These are phyloP conservation scores for Talaromyces funiculosus DNA, from an alignment of 2,329 filamentous ascomycete genomes.

Conservation along the genomic window DNA sequence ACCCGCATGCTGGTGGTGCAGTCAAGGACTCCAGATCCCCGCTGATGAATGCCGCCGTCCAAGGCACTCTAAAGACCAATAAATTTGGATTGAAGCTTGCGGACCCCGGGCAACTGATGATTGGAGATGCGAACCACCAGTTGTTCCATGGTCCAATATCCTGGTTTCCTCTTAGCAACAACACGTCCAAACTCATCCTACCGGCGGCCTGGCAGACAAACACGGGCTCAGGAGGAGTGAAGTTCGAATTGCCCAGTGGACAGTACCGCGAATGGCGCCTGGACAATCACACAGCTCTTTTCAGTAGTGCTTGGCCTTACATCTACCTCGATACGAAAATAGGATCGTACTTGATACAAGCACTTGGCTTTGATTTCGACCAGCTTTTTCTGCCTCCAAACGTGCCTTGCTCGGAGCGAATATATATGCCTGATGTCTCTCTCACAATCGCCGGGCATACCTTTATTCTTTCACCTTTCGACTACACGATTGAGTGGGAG, in stretches of 20 bases:
- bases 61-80: background rate
- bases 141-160: background rate
- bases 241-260: slow-evolving; percentile 2
- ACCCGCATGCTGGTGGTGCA: background rate
- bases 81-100: slow-evolving; percentile 1
- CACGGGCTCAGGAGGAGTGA: background rate
- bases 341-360: background rate
- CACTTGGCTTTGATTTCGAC: background rate
- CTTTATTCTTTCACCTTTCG: slow-evolving; percentile 1
- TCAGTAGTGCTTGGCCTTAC: background rate
- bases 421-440: slow-evolving; percentile 5
- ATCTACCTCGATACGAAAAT: slow-evolving; percentile 1
- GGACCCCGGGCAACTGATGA: background rate
- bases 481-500: slow-evolving; percentile 1
- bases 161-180: background rate
- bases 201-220: slow-evolving; percentile 3
- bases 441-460: slow-evolving; percentile 5
- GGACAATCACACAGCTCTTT: background rate
- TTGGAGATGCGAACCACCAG: background rate
- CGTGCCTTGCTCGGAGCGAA: background rate
- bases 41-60: background rate
- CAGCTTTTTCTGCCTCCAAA: background rate
- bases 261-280: background rate
- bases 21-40: background rate
- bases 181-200: background rate